Conservation (phyloP, 176 grass and related monocot genomes). For the Juncus inflexus region DNA sequence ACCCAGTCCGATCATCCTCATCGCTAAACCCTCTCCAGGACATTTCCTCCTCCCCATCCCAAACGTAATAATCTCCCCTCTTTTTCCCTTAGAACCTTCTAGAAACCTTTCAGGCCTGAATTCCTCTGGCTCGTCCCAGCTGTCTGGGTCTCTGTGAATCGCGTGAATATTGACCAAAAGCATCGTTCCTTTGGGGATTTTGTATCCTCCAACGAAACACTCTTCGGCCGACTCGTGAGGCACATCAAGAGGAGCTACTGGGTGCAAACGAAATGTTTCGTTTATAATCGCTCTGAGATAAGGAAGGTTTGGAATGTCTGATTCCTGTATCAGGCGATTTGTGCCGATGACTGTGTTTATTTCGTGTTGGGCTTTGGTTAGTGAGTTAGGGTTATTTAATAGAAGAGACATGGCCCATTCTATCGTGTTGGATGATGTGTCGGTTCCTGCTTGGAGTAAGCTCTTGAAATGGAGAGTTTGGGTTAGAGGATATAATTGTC, state of each 20-base stretch:
- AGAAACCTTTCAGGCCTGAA: conserved; percentile 61
- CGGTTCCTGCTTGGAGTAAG: conserved; percentile 54
- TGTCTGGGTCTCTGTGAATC: conserved; percentile 43
- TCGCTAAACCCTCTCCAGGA: conserved; percentile 52
- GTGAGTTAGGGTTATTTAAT: conserved; percentile 45
- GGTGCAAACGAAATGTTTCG: conserved; percentile 62
- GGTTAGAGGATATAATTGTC: background rate
- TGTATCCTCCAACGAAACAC: conserved; percentile 58
- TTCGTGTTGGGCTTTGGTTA: conserved; percentile 41
- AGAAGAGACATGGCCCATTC: conserved; percentile 70
- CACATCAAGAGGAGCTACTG: conserved; percentile 41
- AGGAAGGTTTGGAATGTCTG: conserved; percentile 37
- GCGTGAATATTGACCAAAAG: conserved; percentile 54
- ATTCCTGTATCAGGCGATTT: conserved; percentile 30
- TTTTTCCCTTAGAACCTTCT: conserved; percentile 1
- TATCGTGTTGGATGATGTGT: conserved; percentile 43
- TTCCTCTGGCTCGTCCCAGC: conserved; percentile 33
- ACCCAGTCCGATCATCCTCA: conserved; percentile 30
- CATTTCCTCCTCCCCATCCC: conserved; percentile 62
- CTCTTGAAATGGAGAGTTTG: background rate
- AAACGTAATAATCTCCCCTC: conserved; percentile 50
- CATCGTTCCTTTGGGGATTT: conserved; percentile 40
- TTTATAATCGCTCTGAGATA: conserved; percentile 55
- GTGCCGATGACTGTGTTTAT: conserved; percentile 33
- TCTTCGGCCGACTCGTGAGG: conserved; percentile 45